Percentiles rank a stretch among this genome's conserved stretches.
Evolutionary conservation across 768 basidiomycete species (phyloP).

Genomic region (Leucocoprinus leucothites): DNA sequence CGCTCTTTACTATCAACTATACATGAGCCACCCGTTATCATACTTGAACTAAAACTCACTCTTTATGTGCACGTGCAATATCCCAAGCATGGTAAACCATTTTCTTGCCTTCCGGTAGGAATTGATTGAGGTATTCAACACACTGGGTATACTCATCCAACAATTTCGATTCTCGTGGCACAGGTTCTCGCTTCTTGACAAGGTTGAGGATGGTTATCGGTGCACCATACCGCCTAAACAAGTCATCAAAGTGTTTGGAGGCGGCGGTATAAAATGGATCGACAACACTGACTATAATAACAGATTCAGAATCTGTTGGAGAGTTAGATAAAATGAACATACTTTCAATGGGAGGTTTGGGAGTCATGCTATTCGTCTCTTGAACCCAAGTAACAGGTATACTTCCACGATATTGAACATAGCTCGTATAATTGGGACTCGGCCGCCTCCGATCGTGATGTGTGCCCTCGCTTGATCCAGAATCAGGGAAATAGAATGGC

Average conservation of each 20-base stretch:
- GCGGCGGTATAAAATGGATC: constrained; percentile 96
- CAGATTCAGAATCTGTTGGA: constrained; percentile 2
- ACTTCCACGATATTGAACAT: constrained; percentile 95
- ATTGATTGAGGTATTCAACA: constrained; percentile 91
- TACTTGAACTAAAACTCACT: constrained; percentile 40
- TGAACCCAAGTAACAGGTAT: constrained; percentile 98
- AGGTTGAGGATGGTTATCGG: constrained; percentile 91
- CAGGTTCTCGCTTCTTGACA: constrained; percentile 81
- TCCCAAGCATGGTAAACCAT: constrained; percentile 96
- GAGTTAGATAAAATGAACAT: constrained; percentile 22
- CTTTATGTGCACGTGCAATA: constrained; percentile 92
- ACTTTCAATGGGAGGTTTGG: constrained; percentile 96
- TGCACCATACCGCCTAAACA: constrained; percentile 85
- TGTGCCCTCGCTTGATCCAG: constrained; percentile 26
- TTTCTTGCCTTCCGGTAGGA: constrained; percentile 79
- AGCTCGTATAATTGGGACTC: constrained; percentile 89
- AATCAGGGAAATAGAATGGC: constrained; percentile 76
- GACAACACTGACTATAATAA: constrained; percentile 74
- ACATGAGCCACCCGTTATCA: neutral
- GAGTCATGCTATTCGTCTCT: constrained; percentile 85
- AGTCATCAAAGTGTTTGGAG: constrained; percentile 87
- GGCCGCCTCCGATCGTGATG: constrained; percentile 43
- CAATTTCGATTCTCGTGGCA: constrained; percentile 86
- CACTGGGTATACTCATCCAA: constrained; percentile 91
- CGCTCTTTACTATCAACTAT: constrained; percentile 70